Conservation (phyloP, 257 asterid genomes). For the Paraleonurus japonicus region DNA sequence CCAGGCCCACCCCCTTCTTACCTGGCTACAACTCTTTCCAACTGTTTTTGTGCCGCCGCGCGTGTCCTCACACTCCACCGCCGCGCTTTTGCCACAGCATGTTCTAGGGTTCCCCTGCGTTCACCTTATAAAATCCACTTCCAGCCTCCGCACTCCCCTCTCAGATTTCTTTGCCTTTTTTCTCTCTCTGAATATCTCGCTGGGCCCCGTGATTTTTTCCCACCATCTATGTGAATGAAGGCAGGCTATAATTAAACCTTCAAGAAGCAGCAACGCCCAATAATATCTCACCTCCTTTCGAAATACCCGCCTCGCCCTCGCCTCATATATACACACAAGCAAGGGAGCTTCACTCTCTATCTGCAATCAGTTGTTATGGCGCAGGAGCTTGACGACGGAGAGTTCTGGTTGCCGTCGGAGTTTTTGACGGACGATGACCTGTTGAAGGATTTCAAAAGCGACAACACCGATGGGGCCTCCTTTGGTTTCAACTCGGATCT, state of each 20-base stretch:
- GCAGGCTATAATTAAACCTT: conserved; percentile 46
- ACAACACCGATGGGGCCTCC: background rate
- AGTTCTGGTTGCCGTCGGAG: conserved; percentile 56
- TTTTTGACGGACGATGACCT: conserved; percentile 53
- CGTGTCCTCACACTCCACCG: conserved; percentile 29
- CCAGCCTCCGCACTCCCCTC: conserved; percentile 26
- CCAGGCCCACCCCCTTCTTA: conserved; percentile 32
- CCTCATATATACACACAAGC: background rate
- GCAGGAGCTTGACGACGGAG: conserved; percentile 46
- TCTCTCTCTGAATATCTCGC: conserved; percentile 22
- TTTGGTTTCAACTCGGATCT: conserved; percentile 46
- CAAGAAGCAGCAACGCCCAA: conserved; percentile 30
- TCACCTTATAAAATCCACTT: conserved; percentile 15
- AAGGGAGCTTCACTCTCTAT: background rate
- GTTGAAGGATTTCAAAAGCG: conserved; percentile 34
- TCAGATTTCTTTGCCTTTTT: too few relatives aligned
- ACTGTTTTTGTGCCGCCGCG: conserved; percentile 43
- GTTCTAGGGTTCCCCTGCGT: conserved; percentile 30
- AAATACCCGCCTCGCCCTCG: conserved; percentile 22
- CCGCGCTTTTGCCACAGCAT: conserved; percentile 23
- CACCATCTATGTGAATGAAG: conserved; percentile 3
- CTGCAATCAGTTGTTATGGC: conserved; percentile 26
- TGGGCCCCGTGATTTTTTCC: conserved; percentile 34
- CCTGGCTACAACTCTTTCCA: conserved; percentile 55
- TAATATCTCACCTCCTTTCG: conserved; percentile 4